Evolutionary conservation across 2,329 filamentous ascomycete species (phyloP).

Genomic region (Chaetomium sp.): DNA sequence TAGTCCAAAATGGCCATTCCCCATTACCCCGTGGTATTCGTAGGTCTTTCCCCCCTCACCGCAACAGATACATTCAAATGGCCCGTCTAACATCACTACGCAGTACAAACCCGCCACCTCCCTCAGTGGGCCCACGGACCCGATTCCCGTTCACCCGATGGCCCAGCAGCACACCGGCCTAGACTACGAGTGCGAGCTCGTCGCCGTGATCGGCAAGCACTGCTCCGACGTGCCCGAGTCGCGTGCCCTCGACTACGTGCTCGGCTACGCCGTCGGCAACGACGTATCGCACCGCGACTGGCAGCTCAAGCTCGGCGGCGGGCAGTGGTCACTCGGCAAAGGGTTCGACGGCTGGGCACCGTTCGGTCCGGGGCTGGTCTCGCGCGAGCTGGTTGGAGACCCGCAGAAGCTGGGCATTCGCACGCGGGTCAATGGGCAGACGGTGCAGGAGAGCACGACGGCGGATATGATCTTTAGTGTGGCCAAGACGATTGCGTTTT

Average conservation of each 20-base stretch:
- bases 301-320: slow-evolving; percentile 61
- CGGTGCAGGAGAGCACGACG: slow-evolving; percentile 50
- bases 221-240: slow-evolving; percentile 59
- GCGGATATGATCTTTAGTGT: slow-evolving; percentile 59
- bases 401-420: slow-evolving; percentile 51
- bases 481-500: slow-evolving; percentile 50
- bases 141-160: slow-evolving; percentile 58
- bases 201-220: slow-evolving; percentile 63
- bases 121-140: slow-evolving; percentile 56
- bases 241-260: slow-evolving; percentile 62
- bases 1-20: slow-evolving; percentile 61
- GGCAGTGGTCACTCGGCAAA: slow-evolving; percentile 67
- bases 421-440: slow-evolving; percentile 54
- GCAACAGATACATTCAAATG: not conserved
- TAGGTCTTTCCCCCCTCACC: slow-evolving; percentile 27
- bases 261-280: slow-evolving; percentile 70
- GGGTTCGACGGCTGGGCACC: slow-evolving; percentile 72
- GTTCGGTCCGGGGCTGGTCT: slow-evolving; percentile 65
- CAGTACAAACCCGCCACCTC: slow-evolving; percentile 63
- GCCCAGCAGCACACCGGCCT: slow-evolving; percentile 61
- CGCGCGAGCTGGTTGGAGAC: slow-evolving; percentile 46
- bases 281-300: slow-evolving; percentile 77
- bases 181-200: slow-evolving; percentile 77
- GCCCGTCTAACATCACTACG: not conserved
- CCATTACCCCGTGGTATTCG: slow-evolving; percentile 65